Conservation (phyloP, 75 land plant species). For the Gnetum montanum region DNA sequence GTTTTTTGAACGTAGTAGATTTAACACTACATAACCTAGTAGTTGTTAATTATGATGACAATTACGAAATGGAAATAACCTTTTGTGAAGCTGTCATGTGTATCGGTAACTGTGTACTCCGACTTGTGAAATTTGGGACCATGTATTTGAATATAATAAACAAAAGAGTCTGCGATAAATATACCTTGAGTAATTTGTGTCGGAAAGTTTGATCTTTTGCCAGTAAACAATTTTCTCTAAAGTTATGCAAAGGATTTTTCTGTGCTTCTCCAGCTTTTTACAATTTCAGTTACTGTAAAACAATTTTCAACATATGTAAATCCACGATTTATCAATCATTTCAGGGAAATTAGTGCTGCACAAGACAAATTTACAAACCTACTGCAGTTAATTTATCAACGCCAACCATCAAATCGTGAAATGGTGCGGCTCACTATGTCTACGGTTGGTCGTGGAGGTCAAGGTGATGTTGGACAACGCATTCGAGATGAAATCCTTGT, state of each 20-base stretch:
- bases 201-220: no score
- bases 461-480: conserved; percentile 70
- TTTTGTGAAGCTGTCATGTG: no score
- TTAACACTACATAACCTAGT: no score
- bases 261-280: neutral
- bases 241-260: neutral
- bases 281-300: neutral
- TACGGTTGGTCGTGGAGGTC: conserved; percentile 58
- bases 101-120: no score
- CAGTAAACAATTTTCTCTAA: neutral
- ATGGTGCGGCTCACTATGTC: conserved; percentile 44
- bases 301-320: neutral
- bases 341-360: conserved; percentile 56
- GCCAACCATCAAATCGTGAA: conserved; percentile 32
- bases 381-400: conserved; percentile 18
- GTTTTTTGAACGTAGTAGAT: no score
- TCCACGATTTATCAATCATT: no score
- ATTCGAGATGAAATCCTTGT: conserved; percentile 75
- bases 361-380: conserved; percentile 44
- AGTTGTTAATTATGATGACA: no score
- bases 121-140: no score
- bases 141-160: no score
- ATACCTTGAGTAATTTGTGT: no score
- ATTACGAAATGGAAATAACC: no score
- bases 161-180: no score